Evolutionary conservation across 768 basidiomycete species (phyloP), one percentile per base, ranked within the genome.

Genomic region (Cantharellus anzutake): DNA sequence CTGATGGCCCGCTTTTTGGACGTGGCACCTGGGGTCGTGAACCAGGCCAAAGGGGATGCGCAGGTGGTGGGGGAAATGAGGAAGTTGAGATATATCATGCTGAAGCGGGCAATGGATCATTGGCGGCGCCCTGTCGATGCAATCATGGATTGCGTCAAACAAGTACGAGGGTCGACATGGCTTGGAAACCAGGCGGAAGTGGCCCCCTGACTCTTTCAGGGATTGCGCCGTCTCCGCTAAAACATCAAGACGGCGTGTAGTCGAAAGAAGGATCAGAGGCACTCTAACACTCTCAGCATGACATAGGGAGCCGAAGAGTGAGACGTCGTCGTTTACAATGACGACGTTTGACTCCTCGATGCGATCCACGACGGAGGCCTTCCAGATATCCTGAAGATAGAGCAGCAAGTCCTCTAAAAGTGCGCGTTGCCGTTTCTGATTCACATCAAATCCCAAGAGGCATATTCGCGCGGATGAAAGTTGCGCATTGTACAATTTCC

Each of bases 161-260:
- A 57, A 14, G 56, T 14, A 16, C 40, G 79, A 78, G 2, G 92
- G 92, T 2, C 91, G 89, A 35, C 82, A 82, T 4, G 92, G 92
- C 68, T 96, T 97, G 77, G 83, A 86, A 7, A 93, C 71, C 34
- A 90, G 74, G n/a, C 86, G 82, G 69, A 86, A 90, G 70, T 88
- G 86, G 37, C 91, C 91, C 4, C 92, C 92, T 5, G 82, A 78
- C 51, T 75, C 74, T 67, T 90, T 86, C 67, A 86, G 83, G 20
- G 86, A 81, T 60, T 74, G 77, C 59, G 81, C 80, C 11, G 80
- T 76, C 5, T 74, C 71, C 75, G 84, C 78, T 57, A 83, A 68
- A 58, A 73, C 70, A 14, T 82, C 75, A 68, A 78, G 82, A 16
- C 84, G 82, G 52, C 88, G 80, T 39, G 76, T 75, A 0, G 84